Base-by-base conservation (phyloP, 2,329 filamentous ascomycete species). In the Bipolaris oryzae region DNA sequence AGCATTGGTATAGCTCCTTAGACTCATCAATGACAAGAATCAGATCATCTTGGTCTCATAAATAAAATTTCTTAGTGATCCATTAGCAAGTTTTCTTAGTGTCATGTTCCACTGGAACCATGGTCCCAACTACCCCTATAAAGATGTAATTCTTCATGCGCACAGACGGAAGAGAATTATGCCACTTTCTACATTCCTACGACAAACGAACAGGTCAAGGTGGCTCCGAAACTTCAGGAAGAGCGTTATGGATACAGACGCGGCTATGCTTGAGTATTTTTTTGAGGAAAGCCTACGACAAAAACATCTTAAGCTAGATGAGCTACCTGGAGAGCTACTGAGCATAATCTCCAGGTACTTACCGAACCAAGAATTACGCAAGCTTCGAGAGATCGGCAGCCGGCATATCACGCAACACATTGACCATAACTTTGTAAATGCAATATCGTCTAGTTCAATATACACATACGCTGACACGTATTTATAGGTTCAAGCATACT, bases 321-420 rank as follows among this genome's bases (percentile, higher is more conserved):
- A 23, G 4, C 44, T 58, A 7, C 56, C 56, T 11, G 43, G 33
- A 28, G 57, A 60, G 18, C 21, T 57, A 18, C 35, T 60, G 6
- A 25, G 42, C 20, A 34, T 50, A 9, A 51, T 57, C 18, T 54
- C 50, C 11, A 20, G n/a, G 11, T 7, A 53, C 21, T 42, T 60
- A 11, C 10, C 11, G n/a, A 28, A 35, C 2, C 1, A 28, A 21
- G 18, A 57, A 10, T 11, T 60, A 7, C 43, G 43, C 34, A 33
- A 20, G n/a, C 38, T 60, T 41, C 53, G 47, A n/a, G 11, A 3
- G 5, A 15, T 57, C 5, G 13, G 16, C 15, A 57, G 47, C 45
- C 33, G 42, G 18, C 37, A 5, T 7, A 45, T 60, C 28, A 15
- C n/a, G 4, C 15, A 47, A 16, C 50, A 25, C 15, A 54, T 54